Conservation (phyloP, 768 basidiomycete genomes). For the Clitopilus passeckerianus region DNA sequence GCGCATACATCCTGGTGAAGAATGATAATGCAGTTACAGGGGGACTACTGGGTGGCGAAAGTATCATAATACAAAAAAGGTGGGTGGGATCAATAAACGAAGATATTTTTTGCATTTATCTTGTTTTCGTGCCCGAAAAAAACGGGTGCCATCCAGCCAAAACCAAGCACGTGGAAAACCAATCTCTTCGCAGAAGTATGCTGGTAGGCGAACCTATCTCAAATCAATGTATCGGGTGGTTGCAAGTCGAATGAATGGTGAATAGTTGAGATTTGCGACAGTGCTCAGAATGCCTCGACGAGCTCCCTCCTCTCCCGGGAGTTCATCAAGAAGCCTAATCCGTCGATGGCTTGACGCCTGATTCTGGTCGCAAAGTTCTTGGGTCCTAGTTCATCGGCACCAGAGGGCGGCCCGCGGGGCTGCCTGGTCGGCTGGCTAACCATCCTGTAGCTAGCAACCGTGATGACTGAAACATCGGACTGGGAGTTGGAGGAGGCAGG, state of each 20-base stretch:
- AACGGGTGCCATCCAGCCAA: neutral
- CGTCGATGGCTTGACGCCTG: slow-evolving; percentile 80
- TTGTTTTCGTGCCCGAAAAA: neutral
- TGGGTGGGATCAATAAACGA: neutral
- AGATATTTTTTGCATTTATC: neutral
- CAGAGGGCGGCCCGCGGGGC: slow-evolving; percentile 84
- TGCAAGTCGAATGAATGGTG: neutral
- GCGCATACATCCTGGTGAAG: neutral
- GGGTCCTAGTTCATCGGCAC: slow-evolving; percentile 80
- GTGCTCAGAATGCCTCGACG: slow-evolving; percentile 60
- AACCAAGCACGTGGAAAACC: neutral
- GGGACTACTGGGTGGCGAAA: neutral
- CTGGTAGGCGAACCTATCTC: neutral
- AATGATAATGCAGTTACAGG: neutral
- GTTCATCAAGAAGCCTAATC: slow-evolving; percentile 73
- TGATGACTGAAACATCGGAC: neutral
- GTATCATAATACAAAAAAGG: neutral
- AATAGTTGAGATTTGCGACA: slow-evolving; percentile 1
- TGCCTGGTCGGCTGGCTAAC: slow-evolving; percentile 75
- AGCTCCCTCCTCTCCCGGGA: slow-evolving; percentile 77
- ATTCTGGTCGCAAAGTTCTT: slow-evolving; percentile 88
- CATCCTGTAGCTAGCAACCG: slow-evolving; percentile 46
- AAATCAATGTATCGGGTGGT: neutral
- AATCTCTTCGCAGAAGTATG: neutral
- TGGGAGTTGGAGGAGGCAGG: slow-evolving; percentile 34